Percentiles rank a stretch among this genome's conserved stretches.
Conservation (phyloP, 2,329 filamentous ascomycete species). For the Chaetomium sp. region DNA sequence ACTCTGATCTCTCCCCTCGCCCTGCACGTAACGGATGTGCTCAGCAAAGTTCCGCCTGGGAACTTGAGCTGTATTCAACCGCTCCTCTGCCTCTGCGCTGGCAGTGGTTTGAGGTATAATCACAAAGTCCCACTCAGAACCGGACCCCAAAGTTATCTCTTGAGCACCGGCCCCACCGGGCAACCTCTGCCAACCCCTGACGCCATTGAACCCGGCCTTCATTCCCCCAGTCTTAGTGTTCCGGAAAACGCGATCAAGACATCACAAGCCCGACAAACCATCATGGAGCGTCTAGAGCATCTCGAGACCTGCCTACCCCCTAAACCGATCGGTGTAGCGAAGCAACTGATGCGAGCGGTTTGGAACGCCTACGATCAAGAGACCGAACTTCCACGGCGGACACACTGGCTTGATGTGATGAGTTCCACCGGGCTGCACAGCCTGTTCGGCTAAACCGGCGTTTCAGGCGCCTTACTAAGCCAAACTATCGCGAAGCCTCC, state of each 20-base stretch:
- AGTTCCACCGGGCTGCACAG: slow-evolving; percentile 24
- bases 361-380: slow-evolving; percentile 38
- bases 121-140: slow-evolving; percentile 16
- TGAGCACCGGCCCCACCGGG: slow-evolving; percentile 7
- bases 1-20: slow-evolving; percentile 22
- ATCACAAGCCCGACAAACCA: slow-evolving; percentile 33
- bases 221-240: neutral
- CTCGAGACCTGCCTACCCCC: slow-evolving; percentile 36
- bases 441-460: slow-evolving; percentile 22
- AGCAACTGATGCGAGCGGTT: slow-evolving; percentile 35
- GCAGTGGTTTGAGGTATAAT: slow-evolving; percentile 23
- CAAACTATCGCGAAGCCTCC: too few species aligned
- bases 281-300: slow-evolving; percentile 33
- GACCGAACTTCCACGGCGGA: slow-evolving; percentile 26
- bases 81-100: slow-evolving; percentile 25
- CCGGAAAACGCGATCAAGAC: slow-evolving; percentile 28
- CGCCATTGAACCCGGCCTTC: neutral
- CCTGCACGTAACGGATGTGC: slow-evolving; percentile 22
- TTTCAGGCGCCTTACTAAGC: too few species aligned
- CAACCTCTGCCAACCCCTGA: neutral
- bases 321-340: slow-evolving; percentile 37
- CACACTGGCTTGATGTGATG: slow-evolving; percentile 41
- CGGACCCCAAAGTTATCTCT: slow-evolving; percentile 14
- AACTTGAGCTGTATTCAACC: slow-evolving; percentile 26
- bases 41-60: slow-evolving; percentile 18